These are phyloP conservation scores for Fonsecaea monophora DNA, from an alignment of 2,329 filamentous ascomycete species.

Conservation along the genomic window DNA sequence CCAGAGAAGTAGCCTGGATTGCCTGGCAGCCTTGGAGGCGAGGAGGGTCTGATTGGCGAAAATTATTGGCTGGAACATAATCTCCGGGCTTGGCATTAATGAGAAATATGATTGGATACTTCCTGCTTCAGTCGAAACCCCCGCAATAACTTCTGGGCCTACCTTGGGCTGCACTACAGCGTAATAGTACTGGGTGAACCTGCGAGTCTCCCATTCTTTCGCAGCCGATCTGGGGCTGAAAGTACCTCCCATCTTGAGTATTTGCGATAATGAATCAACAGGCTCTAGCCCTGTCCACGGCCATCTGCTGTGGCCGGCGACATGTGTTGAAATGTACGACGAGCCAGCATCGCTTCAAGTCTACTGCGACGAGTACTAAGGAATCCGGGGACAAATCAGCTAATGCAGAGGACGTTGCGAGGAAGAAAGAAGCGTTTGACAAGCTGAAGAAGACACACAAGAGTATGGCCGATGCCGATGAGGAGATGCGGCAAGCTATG, in stretches of 20 bases:
- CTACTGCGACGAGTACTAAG: constrained; percentile 14
- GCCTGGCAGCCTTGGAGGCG: neutral
- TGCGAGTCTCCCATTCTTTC: neutral
- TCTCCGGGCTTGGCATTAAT: neutral
- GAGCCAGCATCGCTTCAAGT: neutral
- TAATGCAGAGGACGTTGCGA: constrained; percentile 8
- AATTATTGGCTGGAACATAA: neutral
- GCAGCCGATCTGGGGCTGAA: neutral
- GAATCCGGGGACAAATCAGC: neutral
- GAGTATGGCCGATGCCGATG: constrained; percentile 56
- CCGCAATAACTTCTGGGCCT: neutral
- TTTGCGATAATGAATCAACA: neutral
- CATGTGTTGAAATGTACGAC: neutral
- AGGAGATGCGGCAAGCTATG: constrained; percentile 70
- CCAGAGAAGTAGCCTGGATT: too few relatives aligned
- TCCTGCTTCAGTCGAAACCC: neutral
- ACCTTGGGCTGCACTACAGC: too few relatives aligned
- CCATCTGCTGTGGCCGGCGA: neutral
- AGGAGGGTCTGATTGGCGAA: neutral
- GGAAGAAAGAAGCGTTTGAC: constrained; percentile 40
- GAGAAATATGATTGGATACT: neutral
- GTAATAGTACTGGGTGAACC: too few relatives aligned
- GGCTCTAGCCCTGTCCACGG: neutral
- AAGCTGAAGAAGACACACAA: constrained; percentile 48
- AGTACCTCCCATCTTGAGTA: neutral